phyloP scores from a whole-genome alignment of 2,329 filamentous ascomycete species.

The Zymoseptoria ardabiliae region DNA sequence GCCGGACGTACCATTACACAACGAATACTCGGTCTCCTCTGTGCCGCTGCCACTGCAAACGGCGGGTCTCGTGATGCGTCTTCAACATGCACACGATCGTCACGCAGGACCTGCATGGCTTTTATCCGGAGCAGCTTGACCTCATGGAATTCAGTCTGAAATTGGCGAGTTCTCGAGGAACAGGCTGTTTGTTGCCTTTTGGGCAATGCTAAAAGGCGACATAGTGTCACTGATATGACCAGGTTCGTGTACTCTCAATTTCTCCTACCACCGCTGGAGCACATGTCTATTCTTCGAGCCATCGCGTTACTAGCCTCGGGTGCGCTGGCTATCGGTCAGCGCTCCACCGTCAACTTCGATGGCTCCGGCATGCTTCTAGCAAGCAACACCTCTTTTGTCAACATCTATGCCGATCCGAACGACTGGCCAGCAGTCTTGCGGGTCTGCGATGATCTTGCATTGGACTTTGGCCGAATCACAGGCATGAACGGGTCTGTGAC shows the following conservation, averaged over 20 bases:
- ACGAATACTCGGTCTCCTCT: neutral
- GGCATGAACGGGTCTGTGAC: slow-evolving; percentile 53
- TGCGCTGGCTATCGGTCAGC: slow-evolving; percentile 40
- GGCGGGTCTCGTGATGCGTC: neutral
- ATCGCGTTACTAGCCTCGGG: neutral
- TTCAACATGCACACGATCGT: neutral
- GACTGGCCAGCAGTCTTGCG: slow-evolving; percentile 64
- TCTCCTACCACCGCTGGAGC: neutral
- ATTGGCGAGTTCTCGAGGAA: neutral
- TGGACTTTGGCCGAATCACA: slow-evolving; percentile 65
- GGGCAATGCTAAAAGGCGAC: neutral
- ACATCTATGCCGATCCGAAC: slow-evolving; percentile 49
- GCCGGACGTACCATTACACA: neutral
- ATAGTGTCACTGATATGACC: neutral
- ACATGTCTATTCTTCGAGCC: neutral
- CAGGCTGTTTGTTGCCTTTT: neutral
- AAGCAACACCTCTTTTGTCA: slow-evolving; percentile 30
- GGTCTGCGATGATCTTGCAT: slow-evolving; percentile 58
- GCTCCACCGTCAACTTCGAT: slow-evolving; percentile 43
- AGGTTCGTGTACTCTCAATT: neutral
- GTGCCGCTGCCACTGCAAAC: neutral
- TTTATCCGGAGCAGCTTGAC: neutral
- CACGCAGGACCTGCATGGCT: neutral
- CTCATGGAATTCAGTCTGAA: neutral
- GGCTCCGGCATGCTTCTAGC: slow-evolving; percentile 28